Base-by-base conservation (phyloP, 2,329 filamentous ascomycete species). In the Stagonosporopsis vannaccii region DNA sequence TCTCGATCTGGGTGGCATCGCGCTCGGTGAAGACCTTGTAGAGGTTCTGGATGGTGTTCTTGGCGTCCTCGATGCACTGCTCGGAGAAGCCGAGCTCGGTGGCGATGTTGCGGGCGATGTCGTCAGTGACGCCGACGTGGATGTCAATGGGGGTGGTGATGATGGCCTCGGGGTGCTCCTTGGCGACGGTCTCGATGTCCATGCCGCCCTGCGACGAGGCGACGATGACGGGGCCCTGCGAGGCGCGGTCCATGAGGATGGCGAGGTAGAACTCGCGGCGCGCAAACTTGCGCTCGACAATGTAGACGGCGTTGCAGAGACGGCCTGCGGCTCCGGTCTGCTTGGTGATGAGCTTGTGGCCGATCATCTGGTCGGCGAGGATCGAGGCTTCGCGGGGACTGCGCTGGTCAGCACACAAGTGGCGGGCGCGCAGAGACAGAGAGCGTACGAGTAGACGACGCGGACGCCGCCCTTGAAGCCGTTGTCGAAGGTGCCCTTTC, bases 341-440 rank as follows among this genome's bases (percentile, higher is more conserved):
- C 88, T 99, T 99, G 80, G 95, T 99, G 81, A 99, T 87, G 80
- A 99, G 92, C 82, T 97, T 97, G 84, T 99, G 94, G 76, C 95
- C 95, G 80, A 99, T 98, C 95, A 99, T 99, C 84, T 99, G 93
- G 70, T 94, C 87, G 70, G 95, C 94, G 78, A 99, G 97, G 88
- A 98, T 97, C 85, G 92, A 90, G 75, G 95, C 95, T 85, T 89
- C 86, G 72, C 92, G 93, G 58, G 95, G 91, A 59, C 85, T 88
- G 62, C 41, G 58, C 44, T 20, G 35, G 17, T 51, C 53, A 63
- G 69, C 60, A 68, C 41, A 15, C 30, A 32, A 32, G 4, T 13
- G 15, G 30, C 12, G 12, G 13, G 36, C 23, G 9, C 28, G 44
- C 11, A 26, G 20, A 17, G 19, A 44, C 25, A 35, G 44, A 53